Conservation (phyloP, 176 grass and related monocot species). For the Rhynchospora pubera region DNA sequence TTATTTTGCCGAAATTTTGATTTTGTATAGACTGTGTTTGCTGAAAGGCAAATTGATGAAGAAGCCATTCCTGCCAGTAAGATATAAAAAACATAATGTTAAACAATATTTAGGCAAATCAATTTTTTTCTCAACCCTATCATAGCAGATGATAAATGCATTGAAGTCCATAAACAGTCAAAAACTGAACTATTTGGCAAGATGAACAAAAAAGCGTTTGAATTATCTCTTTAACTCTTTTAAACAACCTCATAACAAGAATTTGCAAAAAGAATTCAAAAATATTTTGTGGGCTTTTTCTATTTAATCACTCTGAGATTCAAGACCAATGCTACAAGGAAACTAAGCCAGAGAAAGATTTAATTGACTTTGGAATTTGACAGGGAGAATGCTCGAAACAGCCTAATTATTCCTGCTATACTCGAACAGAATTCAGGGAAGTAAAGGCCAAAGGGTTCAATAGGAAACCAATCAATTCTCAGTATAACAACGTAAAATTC, state of each 20-base stretch:
- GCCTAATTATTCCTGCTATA: background rate
- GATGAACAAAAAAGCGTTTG: background rate
- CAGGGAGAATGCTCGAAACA: background rate
- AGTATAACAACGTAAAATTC: background rate
- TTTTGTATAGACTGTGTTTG: conserved; percentile 41
- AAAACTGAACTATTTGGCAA: background rate
- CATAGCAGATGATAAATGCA: background rate
- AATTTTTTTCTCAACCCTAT: background rate
- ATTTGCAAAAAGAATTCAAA: background rate
- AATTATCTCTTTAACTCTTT: background rate
- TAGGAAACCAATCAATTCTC: background rate
- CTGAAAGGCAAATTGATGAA: conserved; percentile 42
- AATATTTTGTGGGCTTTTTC: background rate
- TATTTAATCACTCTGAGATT: background rate
- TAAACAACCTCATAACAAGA: background rate
- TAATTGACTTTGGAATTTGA: background rate
- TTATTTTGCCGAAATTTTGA: conserved; percentile 36
- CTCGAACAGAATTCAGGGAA: background rate
- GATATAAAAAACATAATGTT: background rate
- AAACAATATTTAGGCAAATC: background rate
- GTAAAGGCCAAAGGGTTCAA: too few relatives aligned
- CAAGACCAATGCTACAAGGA: background rate
- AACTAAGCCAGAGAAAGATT: background rate
- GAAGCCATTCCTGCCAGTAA: conserved; percentile 57
- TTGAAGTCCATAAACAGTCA: conserved; percentile 2